These are phyloP conservation scores for Platanthera guangdongensis DNA, from an alignment of 106 monocot genomes.

Conservation along the genomic window DNA sequence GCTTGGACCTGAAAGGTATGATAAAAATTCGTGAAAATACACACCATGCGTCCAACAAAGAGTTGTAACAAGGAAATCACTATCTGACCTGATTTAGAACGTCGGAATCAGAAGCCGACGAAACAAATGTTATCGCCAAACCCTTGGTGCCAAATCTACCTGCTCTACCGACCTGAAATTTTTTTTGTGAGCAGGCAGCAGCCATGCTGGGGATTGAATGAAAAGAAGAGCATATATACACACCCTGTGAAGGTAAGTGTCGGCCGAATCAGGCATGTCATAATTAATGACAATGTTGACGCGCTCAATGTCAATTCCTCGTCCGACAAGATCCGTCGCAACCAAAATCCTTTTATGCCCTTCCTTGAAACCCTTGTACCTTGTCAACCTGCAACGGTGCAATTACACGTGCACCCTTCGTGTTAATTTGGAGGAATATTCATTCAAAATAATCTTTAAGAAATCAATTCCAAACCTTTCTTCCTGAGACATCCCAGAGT, in stretches of 20 bases:
- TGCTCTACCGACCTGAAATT: conserved; percentile 68
- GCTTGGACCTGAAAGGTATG: conserved; percentile 72
- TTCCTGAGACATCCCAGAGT: conserved; percentile 98
- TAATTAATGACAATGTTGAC: conserved; percentile 99
- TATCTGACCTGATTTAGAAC: conserved; percentile 79
- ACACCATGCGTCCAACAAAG: not conserved
- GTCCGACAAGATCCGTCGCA: conserved; percentile 89
- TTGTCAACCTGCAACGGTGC: conserved; percentile 49
- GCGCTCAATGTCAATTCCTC: conserved; percentile 99
- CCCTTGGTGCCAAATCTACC: conserved; percentile 98
- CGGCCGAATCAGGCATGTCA: conserved; percentile 99
- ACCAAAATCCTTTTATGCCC: conserved; percentile 96
- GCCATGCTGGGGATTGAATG: too few species aligned
- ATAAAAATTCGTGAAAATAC: not conserved
- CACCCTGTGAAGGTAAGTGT: conserved; percentile 96
- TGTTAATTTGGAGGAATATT: too few species aligned
- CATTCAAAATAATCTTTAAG: not conserved
- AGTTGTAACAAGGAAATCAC: not conserved
- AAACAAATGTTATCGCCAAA: conserved; percentile 92
- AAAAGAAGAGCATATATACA: not conserved
- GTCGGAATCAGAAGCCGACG: conserved; percentile 91
- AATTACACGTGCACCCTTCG: not conserved
- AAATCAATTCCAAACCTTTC: conserved; percentile 43
- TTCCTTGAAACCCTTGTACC: conserved; percentile 98
- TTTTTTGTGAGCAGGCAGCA: not conserved